These are phyloP conservation scores for Penicillium sp. DNA, from an alignment of 2,329 filamentous ascomycete species.

Conservation along the genomic window DNA sequence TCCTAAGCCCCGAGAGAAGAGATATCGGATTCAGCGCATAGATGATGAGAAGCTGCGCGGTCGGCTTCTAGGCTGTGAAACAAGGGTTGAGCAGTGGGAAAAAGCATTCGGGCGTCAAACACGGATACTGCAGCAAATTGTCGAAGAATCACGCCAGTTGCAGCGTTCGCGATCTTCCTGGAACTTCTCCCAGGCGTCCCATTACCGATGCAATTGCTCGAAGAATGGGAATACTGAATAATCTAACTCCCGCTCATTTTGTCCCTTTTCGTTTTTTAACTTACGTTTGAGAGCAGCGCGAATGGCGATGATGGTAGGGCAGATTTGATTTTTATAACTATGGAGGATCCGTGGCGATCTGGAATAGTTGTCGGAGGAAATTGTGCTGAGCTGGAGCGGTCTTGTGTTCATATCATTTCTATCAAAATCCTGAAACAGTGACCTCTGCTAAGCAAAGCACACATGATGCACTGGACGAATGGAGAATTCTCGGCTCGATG, in stretches of 20 bases:
- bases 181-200: constrained; percentile 9
- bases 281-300: neutral
- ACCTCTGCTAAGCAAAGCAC: neutral
- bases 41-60: constrained; percentile 24
- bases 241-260: neutral
- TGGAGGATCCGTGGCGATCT: neutral
- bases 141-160: constrained; percentile 8
- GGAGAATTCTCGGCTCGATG: neutral
- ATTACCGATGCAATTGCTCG: constrained; percentile 9
- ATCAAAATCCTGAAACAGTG: neutral
- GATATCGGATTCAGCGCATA: constrained; percentile 12
- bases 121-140: constrained; percentile 20
- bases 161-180: constrained; percentile 12
- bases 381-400: neutral
- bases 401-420: neutral
- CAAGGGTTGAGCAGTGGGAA: constrained; percentile 25
- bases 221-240: constrained; percentile 2
- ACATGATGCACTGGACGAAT: neutral
- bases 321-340: neutral
- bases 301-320: neutral
- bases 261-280: neutral
- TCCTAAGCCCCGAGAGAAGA: constrained; percentile 5
- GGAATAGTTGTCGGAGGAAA: neutral
- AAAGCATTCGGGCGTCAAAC: constrained; percentile 19
- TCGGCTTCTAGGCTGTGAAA: constrained; percentile 29